Evolutionary conservation across 768 basidiomycete genomes (phyloP), one percentile per base, ranked within the genome.

Genomic region (Phanerochaete carnosa): DNA sequence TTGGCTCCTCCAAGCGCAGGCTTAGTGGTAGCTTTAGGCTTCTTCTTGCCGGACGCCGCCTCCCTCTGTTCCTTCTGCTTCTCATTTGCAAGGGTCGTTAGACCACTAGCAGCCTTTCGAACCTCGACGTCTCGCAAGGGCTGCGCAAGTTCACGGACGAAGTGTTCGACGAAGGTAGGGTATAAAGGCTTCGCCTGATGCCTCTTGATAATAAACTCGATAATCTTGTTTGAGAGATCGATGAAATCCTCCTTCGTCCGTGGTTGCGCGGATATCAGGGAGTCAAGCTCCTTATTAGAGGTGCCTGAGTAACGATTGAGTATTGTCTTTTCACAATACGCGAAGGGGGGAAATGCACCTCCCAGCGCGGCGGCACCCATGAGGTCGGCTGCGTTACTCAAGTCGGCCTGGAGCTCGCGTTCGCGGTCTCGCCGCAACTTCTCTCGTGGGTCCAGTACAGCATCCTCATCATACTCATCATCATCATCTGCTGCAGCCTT

Each of bases 11-110:
- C 94, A 35, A 97, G 74, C 4, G 73, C 82, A 25, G 95, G 95
- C 72, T 92, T 97, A 19, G 79, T 72, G 0, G 81, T 73, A 7
- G 79, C 74, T 75, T 91, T 90, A 47, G 81, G 75, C 77, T 95
- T 95, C 79, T 94, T 96, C 84, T 95, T 97, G 30, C 94, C 93
- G 61, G 85, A 88, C 1, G 86, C 80, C 72, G 90, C 92, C 35
- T 95, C 93, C 64, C 89, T 83, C 66, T 89, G 87, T 70, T 93
- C 93, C 75, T 86, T 92, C 76, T 95, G 92, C 77, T 98, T 99
- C 78, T 95, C 94, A 69, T 96, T 98, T 53, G 94, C 90, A 6
- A 98, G 79, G 2, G 91, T 88, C 16, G 92, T 93, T 57, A 99
- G 77, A 3, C 80, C 86, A 53, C 86, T 90, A 0, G 94, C 92